Percentiles rank a stretch among this genome's conserved stretches.
These are phyloP conservation scores for Irpex sp. DNA, from an alignment of 1,284 basidiomycete species.

Conservation along the genomic window DNA sequence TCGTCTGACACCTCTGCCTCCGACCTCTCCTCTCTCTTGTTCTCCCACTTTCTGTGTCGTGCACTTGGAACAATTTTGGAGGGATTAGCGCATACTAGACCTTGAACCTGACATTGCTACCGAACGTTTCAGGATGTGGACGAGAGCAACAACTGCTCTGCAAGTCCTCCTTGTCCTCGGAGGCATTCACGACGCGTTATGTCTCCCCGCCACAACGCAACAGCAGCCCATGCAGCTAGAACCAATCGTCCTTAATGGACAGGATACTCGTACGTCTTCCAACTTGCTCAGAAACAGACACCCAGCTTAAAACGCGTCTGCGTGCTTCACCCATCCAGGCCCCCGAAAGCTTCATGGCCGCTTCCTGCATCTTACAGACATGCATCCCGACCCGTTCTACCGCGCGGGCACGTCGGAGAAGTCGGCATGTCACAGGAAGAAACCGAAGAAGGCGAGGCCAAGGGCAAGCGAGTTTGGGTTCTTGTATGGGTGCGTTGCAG, in stretches of 20 bases:
- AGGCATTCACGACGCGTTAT: slow-evolving; percentile 6
- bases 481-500: slow-evolving; percentile 49
- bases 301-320: too few relatives aligned
- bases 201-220: neutral
- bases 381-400: slow-evolving; percentile 75
- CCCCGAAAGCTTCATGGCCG: slow-evolving; percentile 57
- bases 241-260: neutral
- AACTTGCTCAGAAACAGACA: neutral
- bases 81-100: too few relatives aligned
- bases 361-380: slow-evolving; percentile 76
- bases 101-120: neutral
- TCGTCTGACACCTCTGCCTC: slow-evolving; percentile 10
- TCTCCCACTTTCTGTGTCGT: neutral
- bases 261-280: neutral
- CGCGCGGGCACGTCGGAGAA: slow-evolving; percentile 39
- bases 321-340: slow-evolving; percentile 6
- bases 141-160: neutral
- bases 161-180: slow-evolving; percentile 6
- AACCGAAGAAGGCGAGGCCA: slow-evolving; percentile 49
- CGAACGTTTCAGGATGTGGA: neutral
- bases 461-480: slow-evolving; percentile 54
- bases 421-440: slow-evolving; percentile 61
- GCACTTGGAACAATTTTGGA: neutral
- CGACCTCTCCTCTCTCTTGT: neutral
- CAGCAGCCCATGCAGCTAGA: neutral